Conservation (phyloP, 2,329 filamentous ascomycete genomes). For the Chrysoporthe austroafricana region DNA sequence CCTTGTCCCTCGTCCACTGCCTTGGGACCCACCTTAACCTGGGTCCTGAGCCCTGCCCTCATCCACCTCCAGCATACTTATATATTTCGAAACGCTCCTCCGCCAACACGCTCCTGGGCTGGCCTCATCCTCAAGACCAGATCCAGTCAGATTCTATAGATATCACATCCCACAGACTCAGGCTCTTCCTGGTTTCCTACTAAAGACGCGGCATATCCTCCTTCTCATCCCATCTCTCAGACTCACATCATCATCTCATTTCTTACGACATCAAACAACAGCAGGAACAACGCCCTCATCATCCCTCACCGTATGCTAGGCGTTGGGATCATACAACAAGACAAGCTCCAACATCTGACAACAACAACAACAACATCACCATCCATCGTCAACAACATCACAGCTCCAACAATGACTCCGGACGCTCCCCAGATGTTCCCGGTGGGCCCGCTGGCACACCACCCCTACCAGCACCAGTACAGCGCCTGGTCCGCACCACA, state of each 20-base stretch:
- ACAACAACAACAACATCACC: not conserved
- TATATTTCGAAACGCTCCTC: conserved; percentile 23
- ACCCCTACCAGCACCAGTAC: conserved; percentile 27
- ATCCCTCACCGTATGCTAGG: not conserved
- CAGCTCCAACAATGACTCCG: conserved; percentile 23
- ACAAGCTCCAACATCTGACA: not conserved
- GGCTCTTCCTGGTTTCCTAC: conserved; percentile 9
- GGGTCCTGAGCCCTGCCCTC: conserved; percentile 1
- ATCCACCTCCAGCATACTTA: conserved; percentile 17
- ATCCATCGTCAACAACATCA: conserved; percentile 1
- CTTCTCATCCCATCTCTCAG: conserved; percentile 8
- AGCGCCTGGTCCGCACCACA: conserved; percentile 27
- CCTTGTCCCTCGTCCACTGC: conserved; percentile 1
- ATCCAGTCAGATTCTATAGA: conserved; percentile 9
- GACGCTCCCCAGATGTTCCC: conserved; percentile 29
- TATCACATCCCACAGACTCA: conserved; percentile 9
- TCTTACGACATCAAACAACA: conserved; percentile 6
- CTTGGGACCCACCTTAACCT: conserved; percentile 8
- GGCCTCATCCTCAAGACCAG: conserved; percentile 17
- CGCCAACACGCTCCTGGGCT: not conserved
- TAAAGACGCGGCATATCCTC: conserved; percentile 14
- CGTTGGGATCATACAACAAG: not conserved
- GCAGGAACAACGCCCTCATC: conserved; percentile 4
- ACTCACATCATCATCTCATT: conserved; percentile 17
- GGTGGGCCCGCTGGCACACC: conserved; percentile 26